A percentile compares a stretch with the other conserved stretches of the same genome.
These are phyloP conservation scores for Lactarius vividus DNA, from an alignment of 768 basidiomycete genomes.

Conservation along the genomic window DNA sequence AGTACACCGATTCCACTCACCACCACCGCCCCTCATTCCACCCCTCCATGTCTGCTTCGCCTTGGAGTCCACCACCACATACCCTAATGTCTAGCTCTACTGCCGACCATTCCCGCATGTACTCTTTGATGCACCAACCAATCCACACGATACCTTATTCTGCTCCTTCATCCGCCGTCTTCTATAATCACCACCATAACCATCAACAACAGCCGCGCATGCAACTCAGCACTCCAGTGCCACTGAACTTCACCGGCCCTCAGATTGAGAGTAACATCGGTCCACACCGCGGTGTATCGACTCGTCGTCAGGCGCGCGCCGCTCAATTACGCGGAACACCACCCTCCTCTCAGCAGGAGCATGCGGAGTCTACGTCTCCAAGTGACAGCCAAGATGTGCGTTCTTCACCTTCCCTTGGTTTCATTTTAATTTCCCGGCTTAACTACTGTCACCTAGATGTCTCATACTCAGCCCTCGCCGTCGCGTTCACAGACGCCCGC, in stretches of 20 bases:
- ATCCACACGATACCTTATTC: slow-evolving; percentile 29
- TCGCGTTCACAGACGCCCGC: slow-evolving; percentile 26
- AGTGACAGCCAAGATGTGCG: slow-evolving; percentile 27
- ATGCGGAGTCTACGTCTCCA: slow-evolving; percentile 12
- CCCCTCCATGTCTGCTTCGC: slow-evolving; percentile 23
- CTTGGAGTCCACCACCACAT: slow-evolving; percentile 31
- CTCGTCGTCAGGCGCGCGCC: slow-evolving; percentile 27
- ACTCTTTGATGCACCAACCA: slow-evolving; percentile 30
- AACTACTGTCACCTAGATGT: slow-evolving; percentile 11
- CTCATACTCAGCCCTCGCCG: slow-evolving; percentile 9
- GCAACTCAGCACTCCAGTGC: slow-evolving; percentile 21
- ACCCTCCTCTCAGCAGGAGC: slow-evolving; percentile 8
- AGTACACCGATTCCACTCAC: slow-evolving; percentile 27
- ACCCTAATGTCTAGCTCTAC: slow-evolving; percentile 25
- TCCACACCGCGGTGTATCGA: slow-evolving; percentile 25
- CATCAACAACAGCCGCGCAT: slow-evolving; percentile 19
- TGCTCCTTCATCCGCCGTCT: slow-evolving; percentile 24
- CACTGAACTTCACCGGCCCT: slow-evolving; percentile 24
- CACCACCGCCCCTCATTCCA: slow-evolving; percentile 27
- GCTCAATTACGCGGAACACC: slow-evolving; percentile 22
- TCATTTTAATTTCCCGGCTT: slow-evolving; percentile 9
- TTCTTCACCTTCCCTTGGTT: slow-evolving; percentile 1
- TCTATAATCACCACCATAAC: slow-evolving; percentile 25
- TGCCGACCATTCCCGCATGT: slow-evolving; percentile 28
- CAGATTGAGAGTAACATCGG: slow-evolving; percentile 28